Percentiles rank a stretch among this genome's conserved stretches.
phyloP scores from a whole-genome alignment of 202 grass and related monocot species.

The Bolboschoenoplectus hybrid region DNA sequence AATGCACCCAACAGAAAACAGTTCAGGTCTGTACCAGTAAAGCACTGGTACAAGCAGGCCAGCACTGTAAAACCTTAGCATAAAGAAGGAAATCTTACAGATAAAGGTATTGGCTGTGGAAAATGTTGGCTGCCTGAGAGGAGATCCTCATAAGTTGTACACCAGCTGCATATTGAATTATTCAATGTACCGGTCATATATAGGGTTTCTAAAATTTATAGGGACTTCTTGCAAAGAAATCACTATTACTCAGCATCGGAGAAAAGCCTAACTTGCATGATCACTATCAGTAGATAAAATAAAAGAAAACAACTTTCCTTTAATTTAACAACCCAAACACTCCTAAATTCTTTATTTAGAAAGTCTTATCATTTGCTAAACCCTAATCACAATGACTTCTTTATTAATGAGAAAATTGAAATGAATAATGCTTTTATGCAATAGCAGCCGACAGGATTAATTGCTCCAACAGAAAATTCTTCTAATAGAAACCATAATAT shows the following conservation, averaged over 20 bases:
- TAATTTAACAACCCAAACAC: background rate
- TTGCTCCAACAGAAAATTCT: background rate
- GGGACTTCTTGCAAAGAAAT: constrained; percentile 1
- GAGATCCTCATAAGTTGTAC: constrained; percentile 83
- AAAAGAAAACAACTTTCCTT: background rate
- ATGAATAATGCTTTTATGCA: constrained; percentile 20
- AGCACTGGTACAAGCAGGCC: background rate
- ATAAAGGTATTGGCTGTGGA: constrained; percentile 68
- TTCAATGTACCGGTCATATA: constrained; percentile 7
- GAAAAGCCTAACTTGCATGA: background rate
- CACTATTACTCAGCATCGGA: background rate
- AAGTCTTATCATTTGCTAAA: background rate
- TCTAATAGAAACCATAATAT: background rate
- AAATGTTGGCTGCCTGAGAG: constrained; percentile 66
- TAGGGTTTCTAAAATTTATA: background rate
- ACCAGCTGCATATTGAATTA: constrained; percentile 60
- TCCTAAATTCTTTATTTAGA: background rate
- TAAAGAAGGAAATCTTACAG: constrained; percentile 54
- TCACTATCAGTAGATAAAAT: background rate
- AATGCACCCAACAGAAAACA: background rate
- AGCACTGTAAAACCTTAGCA: background rate
- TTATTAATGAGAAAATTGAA: background rate
- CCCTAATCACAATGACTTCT: background rate
- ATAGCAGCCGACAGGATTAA: background rate
- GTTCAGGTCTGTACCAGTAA: background rate